These are phyloP conservation scores for Mycena rosella DNA, from an alignment of 768 basidiomycete genomes.

Conservation along the genomic window DNA sequence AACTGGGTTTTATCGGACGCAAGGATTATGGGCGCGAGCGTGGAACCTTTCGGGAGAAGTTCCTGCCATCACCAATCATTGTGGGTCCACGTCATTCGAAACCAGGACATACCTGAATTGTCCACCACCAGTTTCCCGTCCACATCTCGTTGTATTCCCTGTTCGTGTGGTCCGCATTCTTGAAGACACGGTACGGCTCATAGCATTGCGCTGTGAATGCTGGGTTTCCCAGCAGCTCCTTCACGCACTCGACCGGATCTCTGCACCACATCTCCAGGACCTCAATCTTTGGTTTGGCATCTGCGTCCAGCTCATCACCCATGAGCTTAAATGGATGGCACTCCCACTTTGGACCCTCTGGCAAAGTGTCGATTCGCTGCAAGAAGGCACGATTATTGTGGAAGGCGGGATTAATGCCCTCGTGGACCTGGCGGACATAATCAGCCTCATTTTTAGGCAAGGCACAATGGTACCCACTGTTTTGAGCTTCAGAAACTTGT, in stretches of 20 bases:
- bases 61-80: neutral
- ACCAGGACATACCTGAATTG: neutral
- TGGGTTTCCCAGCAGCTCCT: constrained; percentile 43
- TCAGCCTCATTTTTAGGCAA: neutral
- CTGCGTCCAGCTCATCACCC: constrained; percentile 37
- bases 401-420: constrained; percentile 7
- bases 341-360: constrained; percentile 37
- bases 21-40: constrained; percentile 54
- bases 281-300: constrained; percentile 19
- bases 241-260: constrained; percentile 42
- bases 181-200: constrained; percentile 32
- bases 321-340: constrained; percentile 38
- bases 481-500: constrained; percentile 45
- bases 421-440: neutral
- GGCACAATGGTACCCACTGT: neutral
- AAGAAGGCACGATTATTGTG: constrained; percentile 33
- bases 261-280: constrained; percentile 44
- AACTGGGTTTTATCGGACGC: constrained; percentile 61
- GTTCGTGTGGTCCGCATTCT: neutral
- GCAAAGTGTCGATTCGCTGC: constrained; percentile 41
- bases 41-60: neutral
- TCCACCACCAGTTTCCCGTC: constrained; percentile 48
- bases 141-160: constrained; percentile 45
- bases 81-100: neutral
- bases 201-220: constrained; percentile 42